Conservation (phyloP, 176 grass and related monocot genomes). For the Hsuehochloa calcarea region DNA sequence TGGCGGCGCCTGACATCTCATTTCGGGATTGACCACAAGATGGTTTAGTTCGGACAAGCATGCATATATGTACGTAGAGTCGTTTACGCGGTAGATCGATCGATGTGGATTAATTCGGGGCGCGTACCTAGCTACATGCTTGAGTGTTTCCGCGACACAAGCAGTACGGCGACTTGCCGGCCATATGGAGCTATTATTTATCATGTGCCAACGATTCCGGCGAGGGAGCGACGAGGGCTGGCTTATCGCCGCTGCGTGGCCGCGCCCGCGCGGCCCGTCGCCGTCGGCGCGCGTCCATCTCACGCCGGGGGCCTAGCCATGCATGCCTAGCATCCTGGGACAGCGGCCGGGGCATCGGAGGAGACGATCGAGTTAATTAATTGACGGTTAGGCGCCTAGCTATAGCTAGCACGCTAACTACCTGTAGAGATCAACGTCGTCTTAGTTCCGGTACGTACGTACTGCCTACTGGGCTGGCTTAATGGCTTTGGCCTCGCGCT, state of each 20-base stretch:
- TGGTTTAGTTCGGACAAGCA: background rate
- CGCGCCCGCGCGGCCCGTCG: background rate
- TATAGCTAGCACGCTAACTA: background rate
- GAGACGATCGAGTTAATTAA: background rate
- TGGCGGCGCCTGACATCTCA: background rate
- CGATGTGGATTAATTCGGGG: background rate
- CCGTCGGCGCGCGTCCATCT: background rate
- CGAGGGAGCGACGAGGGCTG: background rate
- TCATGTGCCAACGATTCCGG: conserved; percentile 1
- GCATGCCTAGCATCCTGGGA: background rate
- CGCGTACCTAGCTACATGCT: no score
- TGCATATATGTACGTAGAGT: background rate
- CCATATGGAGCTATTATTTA: no score
- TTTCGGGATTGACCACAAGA: background rate
- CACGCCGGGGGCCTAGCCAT: background rate
- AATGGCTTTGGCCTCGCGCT: background rate
- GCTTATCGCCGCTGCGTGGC: background rate
- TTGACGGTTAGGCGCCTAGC: background rate
- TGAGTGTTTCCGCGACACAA: background rate
- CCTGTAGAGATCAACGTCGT: background rate
- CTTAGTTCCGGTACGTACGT: background rate
- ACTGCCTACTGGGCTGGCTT: no score
- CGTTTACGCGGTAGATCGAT: background rate
- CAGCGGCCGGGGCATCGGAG: background rate
- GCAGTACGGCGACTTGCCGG: background rate